A percentile compares a stretch with the other conserved stretches of the same genome.
phyloP scores from a whole-genome alignment of 2,329 filamentous ascomycete genomes.

The Aspergillus persii region DNA sequence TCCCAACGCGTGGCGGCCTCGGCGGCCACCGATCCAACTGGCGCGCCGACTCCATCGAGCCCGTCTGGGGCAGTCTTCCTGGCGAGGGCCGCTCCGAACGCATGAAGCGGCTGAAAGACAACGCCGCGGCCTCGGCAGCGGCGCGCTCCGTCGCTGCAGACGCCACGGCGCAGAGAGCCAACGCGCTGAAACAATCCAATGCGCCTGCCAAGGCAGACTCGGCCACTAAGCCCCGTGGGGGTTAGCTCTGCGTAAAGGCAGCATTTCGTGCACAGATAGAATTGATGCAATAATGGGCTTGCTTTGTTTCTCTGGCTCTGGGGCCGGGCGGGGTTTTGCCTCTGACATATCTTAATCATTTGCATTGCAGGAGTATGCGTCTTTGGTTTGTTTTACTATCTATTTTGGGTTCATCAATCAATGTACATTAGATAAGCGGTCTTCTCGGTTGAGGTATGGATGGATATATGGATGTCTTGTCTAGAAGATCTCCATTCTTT shows the following conservation, averaged over 20 bases:
- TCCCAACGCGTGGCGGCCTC: slow-evolving; percentile 24
- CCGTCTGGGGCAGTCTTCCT: slow-evolving; percentile 37
- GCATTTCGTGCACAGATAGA: background rate
- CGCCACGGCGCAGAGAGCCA: slow-evolving; percentile 6
- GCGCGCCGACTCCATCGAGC: slow-evolving; percentile 45
- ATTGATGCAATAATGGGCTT: background rate
- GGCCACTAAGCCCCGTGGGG: background rate
- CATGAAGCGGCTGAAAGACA: slow-evolving; percentile 36
- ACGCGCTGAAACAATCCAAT: background rate
- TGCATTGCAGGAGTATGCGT: background rate
- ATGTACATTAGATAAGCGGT: no score
- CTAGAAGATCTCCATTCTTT: no score
- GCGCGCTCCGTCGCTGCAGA: slow-evolving; percentile 12
- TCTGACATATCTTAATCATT: background rate
- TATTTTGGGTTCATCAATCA: no score
- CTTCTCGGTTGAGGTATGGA: no score
- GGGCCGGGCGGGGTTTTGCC: no score
- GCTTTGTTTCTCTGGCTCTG: background rate
- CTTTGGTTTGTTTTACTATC: background rate
- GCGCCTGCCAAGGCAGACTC: background rate
- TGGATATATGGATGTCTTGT: no score
- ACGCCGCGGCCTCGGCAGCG: slow-evolving; percentile 23
- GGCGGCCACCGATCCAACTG: slow-evolving; percentile 36
- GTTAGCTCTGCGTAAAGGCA: background rate
- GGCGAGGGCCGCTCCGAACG: slow-evolving; percentile 39